Evolutionary conservation across 192 early-diverging fungal genomes (phyloP), one percentile per base, ranked within the genome.

Genomic region (Podochytrium sp.): DNA sequence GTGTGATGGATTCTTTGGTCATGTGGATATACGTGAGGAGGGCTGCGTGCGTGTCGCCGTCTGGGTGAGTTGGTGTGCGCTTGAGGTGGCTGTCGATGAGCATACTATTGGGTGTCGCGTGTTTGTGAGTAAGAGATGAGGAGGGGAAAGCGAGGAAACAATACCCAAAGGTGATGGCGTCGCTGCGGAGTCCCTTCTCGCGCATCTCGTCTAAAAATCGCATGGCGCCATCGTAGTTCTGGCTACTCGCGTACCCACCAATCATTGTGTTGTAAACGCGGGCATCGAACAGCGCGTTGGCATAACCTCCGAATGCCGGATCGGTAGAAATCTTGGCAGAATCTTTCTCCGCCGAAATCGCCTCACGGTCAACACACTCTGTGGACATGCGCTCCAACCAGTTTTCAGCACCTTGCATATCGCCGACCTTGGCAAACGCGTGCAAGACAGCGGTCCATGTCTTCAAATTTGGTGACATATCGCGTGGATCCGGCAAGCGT

Each of bases 51-150:
- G 60, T 30, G 40, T 71, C 40, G 37, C 69, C 69, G 42, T 71
- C 69, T 23, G 53, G 53, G 37, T 59, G 30, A 29, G 18, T 10
- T 27, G 14, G 7, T 23, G 69, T 71, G 34, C 56, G 52, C 43
- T 71, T 71, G 23, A 71, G 30, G 33, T 71, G 69, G 34, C 69
- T 71, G 56, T 43, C 56, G 42, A 71, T 71, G 23, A 71, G 69
- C 69, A 71, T 57, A 14, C 69, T 55, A 55, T 55, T 23, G 5
- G 0, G 52, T 1, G 20, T 55, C 0, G 7, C 43, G n/a, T n/a
- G n/a, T n/a, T n/a, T n/a, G n/a, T n/a, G n/a, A n/a, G n/a, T n/a
- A n/a, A n/a, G n/a, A n/a, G n/a, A n/a, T n/a, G n/a, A n/a, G n/a
- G n/a, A n/a, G n/a, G n/a, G 16, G 1, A 2, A 23, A 58, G 1